Evolutionary conservation across 768 basidiomycete species (phyloP).

Genomic region (Strobilomyces confusus): DNA sequence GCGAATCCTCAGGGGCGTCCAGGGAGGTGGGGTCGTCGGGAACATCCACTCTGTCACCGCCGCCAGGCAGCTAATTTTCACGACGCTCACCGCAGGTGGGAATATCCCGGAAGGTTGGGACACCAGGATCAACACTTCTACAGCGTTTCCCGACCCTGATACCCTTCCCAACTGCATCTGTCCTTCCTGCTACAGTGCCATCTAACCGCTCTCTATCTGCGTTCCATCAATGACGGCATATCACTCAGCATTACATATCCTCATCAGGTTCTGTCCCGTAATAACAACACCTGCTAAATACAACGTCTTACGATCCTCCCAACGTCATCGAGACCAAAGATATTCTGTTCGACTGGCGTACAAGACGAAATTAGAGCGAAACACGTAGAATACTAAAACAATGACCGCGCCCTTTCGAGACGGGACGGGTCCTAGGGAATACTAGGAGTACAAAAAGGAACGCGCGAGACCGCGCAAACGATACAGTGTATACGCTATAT

Average conservation of each 20-base stretch:
- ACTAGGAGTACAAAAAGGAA: slow-evolving; percentile 16
- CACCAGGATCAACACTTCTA: slow-evolving; percentile 20
- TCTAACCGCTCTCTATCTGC: slow-evolving; percentile 25
- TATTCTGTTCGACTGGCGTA: neutral
- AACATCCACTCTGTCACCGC: slow-evolving; percentile 45
- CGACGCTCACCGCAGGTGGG: slow-evolving; percentile 24
- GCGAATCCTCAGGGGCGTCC: slow-evolving; percentile 48
- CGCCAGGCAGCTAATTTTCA: slow-evolving; percentile 47
- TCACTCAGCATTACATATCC: neutral
- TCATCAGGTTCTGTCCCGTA: neutral
- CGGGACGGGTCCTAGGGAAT: slow-evolving; percentile 3
- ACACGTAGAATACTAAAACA: slow-evolving; percentile 6
- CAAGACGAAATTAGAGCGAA: slow-evolving; percentile 12
- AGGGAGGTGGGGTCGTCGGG: slow-evolving; percentile 44
- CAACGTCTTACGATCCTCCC: neutral
- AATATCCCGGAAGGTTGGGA: slow-evolving; percentile 42
- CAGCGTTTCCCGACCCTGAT: slow-evolving; percentile 20
- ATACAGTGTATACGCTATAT: too few relatives aligned
- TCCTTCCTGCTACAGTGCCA: slow-evolving; percentile 42
- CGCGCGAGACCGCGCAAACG: too few relatives aligned
- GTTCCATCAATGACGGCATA: neutral
- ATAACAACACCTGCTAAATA: neutral
- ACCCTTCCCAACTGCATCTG: slow-evolving; percentile 34
- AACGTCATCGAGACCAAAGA: neutral
- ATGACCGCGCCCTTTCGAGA: slow-evolving; percentile 1